Base-by-base conservation (phyloP, 2,329 filamentous ascomycete genomes). In the Aspergillus glaucus region DNA sequence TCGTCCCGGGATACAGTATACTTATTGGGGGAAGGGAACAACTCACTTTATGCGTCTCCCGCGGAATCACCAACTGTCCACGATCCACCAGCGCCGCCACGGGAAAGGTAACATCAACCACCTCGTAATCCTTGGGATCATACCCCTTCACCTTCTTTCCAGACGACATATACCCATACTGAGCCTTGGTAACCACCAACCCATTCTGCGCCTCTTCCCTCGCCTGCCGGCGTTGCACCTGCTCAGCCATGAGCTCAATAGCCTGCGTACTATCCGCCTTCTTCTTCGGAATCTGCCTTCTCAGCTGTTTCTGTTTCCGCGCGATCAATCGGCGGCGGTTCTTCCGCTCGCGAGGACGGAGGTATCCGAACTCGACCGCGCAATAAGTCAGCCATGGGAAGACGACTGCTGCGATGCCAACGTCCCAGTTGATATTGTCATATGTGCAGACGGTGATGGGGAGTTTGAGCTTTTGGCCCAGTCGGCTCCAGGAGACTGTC, bases 71-170 rank as follows among this genome's bases (percentile, higher is more conserved):
- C 45, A 74, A 55, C 53, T 74, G 71, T 19, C 67, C 60, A 30
- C 63, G 64, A 42, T 73, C 68, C 10, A 74, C 71, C 46, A 72
- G 57, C n/a, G 68, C 68, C 47, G 71, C 71, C n/a, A 73, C 64
- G 4, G 71, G 67, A 28, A 72, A 64, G 2, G 70, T 73, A 26
- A 73, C 71, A 57, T 74, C 69, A 12, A 64, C 61, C 3, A 64
- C 50, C 24, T 64, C 59, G 17, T 56, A 50, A 24, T 65, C 61
- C 7, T 48, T 53, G 15, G 50, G 52, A 14, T 54, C 53, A 12
- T 54, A 56, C 10, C 45, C 47, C 26, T 57, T 57, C 7, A 49
- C 47, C 41, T 61, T 62, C 50, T 53, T 55, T 28, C 37, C 30
- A 3, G 61, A 55, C 6, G 68, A 62, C 37, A 62, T 55, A 53